Base-by-base conservation (phyloP, 176 grass and related monocot genomes). In the Raddia distichophylla region DNA sequence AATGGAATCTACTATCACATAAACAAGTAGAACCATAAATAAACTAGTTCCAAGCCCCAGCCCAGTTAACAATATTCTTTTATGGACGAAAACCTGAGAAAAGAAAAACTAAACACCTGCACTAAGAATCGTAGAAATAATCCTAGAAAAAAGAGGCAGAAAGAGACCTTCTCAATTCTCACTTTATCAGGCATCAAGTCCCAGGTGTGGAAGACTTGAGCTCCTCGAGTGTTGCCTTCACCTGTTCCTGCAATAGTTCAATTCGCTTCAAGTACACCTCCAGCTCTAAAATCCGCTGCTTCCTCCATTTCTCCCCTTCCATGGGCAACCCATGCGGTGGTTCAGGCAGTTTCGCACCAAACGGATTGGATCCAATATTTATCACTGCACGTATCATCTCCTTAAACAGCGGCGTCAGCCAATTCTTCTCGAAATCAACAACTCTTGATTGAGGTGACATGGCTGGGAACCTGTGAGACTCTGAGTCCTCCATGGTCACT, bases 231-330 rank as follows among this genome's bases (percentile, higher is more conserved):
- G 78, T 83, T 16, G 67, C 84, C 69, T 93, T 91, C 54, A 89
- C 86, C 58, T 98, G 90, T 60, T 94, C 92, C 45, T 86, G 80
- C 50, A 98, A 65, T 75, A 98, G 71, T 85, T 98, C 95, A 3
- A 98, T 89, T 85, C 92, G 86, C 80, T 92, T 92, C 90, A 98
- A 86, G 87, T 95, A 98, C 61, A 98, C 92, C 72, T 98, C 95
- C 90, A 98, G 79, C 75, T 98, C 95, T 15, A 94, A 43, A 78
- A 98, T 91, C 53, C 84, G 81, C 79, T 98, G 95, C 35, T 81
- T 88, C 74, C 78, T 89, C 95, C 95, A 98, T 76, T 93, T 94
- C 18, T 91, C 90, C 74, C 91, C 90, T 56, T 81, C 90, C 80
- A 92, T 82, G 33, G 86, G 74, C 55, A 71, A 75, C 8, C 73